phyloP scores from a whole-genome alignment of 257 asterid species.

The Forsythia viridissima region DNA sequence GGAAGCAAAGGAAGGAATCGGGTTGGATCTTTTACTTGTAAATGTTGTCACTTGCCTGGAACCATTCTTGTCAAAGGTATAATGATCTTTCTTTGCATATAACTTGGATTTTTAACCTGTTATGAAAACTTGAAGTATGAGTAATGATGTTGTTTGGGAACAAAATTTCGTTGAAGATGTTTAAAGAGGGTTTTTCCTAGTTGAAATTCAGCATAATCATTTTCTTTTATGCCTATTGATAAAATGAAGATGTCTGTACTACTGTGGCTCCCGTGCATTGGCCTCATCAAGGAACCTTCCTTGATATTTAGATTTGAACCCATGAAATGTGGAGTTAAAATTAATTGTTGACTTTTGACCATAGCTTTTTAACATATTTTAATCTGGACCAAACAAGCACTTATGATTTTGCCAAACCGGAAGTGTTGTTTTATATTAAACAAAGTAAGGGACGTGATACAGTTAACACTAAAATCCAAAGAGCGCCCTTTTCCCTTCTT shows the following conservation, averaged over 20 bases:
- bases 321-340: too few relatives aligned
- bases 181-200: not conserved
- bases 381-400: too few relatives aligned
- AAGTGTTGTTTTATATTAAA: not conserved
- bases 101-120: not conserved
- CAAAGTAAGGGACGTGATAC: not conserved
- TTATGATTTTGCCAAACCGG: too few relatives aligned
- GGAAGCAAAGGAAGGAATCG: conserved; percentile 97
- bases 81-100: conserved; percentile 1
- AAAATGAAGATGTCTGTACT: not conserved
- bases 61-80: conserved; percentile 94
- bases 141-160: not conserved
- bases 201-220: not conserved
- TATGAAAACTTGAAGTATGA: not conserved
- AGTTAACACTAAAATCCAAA: not conserved
- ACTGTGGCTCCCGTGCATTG: not conserved
- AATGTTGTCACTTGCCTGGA: conserved; percentile 82
- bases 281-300: not conserved
- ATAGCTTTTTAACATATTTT: too few relatives aligned
- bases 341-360: too few relatives aligned
- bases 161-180: not conserved
- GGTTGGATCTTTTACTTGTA: conserved; percentile 80
- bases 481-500: not conserved
- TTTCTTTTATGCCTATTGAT: not conserved
- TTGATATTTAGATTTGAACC: too few relatives aligned